Conservation (phyloP, 140 eudicot species). For the Bidens hawaiensis region DNA sequence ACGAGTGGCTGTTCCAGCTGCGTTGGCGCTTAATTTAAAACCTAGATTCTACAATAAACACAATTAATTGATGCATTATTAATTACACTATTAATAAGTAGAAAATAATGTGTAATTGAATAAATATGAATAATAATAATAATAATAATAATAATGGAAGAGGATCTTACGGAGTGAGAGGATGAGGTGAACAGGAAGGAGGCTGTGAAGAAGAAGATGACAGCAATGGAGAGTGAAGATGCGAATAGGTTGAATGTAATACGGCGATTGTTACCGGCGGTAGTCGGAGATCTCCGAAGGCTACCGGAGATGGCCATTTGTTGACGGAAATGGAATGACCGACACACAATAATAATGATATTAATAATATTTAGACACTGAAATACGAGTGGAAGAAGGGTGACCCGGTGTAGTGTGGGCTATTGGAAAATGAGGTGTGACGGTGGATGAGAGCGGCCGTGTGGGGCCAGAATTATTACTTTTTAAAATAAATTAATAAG, state of each 20-base stretch:
- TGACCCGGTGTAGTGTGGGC: constrained; percentile 4
- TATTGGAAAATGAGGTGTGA: constrained; percentile 17
- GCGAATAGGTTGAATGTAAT: constrained; percentile 33
- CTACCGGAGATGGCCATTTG: constrained; percentile 37
- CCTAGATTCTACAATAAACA: constrained; percentile 30
- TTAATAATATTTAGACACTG: constrained; percentile 8
- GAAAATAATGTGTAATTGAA: constrained; percentile 4
- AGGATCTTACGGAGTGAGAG: constrained; percentile 26
- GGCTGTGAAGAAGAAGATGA: constrained; percentile 34
- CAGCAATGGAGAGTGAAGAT: constrained; percentile 29
- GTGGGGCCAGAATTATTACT: too few species aligned
- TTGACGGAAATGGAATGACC: constrained; percentile 3
- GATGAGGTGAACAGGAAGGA: constrained; percentile 39
- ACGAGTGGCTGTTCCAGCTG: constrained; percentile 41
- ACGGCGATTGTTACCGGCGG: constrained; percentile 12
- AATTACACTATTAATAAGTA: background rate
- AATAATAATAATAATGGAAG: constrained; percentile 28
- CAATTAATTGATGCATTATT: constrained; percentile 2
- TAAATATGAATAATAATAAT: too few species aligned
- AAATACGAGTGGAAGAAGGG: constrained; percentile 10
- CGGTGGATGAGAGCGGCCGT: constrained; percentile 12
- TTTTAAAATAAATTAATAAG: too few species aligned
- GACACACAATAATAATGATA: background rate
- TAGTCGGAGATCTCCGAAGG: constrained; percentile 35
- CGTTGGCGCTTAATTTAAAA: constrained; percentile 19